These are phyloP conservation scores for Microbotryum intermedium DNA, from an alignment of 1,284 basidiomycete genomes.

Conservation along the genomic window DNA sequence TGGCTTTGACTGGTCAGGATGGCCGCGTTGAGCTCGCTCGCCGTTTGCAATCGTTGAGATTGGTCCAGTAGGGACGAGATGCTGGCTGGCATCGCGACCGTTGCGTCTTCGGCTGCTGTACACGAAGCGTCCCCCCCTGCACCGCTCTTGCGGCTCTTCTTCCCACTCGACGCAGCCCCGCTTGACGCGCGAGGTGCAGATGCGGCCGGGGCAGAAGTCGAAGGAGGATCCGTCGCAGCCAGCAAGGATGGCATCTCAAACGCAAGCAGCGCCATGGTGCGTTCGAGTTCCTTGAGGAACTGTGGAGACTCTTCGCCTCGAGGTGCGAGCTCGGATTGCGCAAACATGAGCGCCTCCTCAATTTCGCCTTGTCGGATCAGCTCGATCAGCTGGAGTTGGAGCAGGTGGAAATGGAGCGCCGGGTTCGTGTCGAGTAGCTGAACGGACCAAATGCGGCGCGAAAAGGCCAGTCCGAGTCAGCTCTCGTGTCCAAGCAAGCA, in stretches of 20 bases:
- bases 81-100: slow-evolving; percentile 46
- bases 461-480: slow-evolving; percentile 9
- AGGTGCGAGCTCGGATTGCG: slow-evolving; percentile 85
- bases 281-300: slow-evolving; percentile 82
- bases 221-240: background rate
- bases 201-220: background rate
- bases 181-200: background rate
- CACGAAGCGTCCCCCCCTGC: background rate
- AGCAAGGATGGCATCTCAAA: slow-evolving; percentile 57
- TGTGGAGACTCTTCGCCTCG: slow-evolving; percentile 90
- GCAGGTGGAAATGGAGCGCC: slow-evolving; percentile 79
- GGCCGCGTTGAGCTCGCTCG: slow-evolving; percentile 82
- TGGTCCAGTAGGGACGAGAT: slow-evolving; percentile 73
- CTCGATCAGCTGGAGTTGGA: slow-evolving; percentile 92
- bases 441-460: background rate
- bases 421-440: slow-evolving; percentile 94
- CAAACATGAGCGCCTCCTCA: slow-evolving; percentile 75
- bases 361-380: slow-evolving; percentile 75
- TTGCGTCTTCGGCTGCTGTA: background rate
- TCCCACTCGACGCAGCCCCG: background rate
- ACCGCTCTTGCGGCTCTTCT: slow-evolving; percentile 15
- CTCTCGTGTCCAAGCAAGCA: background rate
- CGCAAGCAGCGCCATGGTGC: slow-evolving; percentile 89
- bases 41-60: slow-evolving; percentile 81
- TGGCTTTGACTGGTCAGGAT: slow-evolving; percentile 86